Conservation (phyloP, 2,329 filamentous ascomycete genomes). For the Colletotrichum sp. region DNA sequence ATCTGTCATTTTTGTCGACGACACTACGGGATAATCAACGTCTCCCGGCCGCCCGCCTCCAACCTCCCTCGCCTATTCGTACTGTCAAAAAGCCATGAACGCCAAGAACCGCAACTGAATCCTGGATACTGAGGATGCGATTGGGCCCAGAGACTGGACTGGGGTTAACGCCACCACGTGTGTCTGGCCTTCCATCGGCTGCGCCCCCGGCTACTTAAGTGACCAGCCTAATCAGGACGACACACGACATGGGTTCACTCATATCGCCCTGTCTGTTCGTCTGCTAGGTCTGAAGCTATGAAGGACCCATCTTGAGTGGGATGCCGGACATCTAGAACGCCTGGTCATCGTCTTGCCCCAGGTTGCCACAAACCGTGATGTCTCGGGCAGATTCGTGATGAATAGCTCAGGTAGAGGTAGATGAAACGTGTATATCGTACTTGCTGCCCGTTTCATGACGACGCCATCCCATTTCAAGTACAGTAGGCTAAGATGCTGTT, state of each 20-base stretch:
- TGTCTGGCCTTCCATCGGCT: conserved; percentile 5
- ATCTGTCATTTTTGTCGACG: background rate
- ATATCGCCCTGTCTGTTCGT: background rate
- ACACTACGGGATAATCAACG: background rate
- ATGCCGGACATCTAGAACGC: background rate
- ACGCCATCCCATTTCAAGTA: background rate
- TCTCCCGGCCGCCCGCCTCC: background rate
- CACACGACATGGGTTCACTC: background rate
- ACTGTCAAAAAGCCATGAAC: background rate
- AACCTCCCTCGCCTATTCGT: background rate
- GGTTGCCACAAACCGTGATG: background rate
- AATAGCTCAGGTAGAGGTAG: background rate
- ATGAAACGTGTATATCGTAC: background rate
- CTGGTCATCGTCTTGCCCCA: background rate
- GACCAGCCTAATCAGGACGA: background rate
- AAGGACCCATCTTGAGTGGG: background rate
- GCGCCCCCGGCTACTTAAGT: background rate
- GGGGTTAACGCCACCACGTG: background rate
- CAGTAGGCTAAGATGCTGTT: background rate
- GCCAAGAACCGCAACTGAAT: background rate
- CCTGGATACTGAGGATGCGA: background rate
- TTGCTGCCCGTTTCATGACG: background rate
- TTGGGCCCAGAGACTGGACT: conserved; percentile 3
- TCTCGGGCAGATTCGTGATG: background rate
- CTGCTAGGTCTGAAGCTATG: background rate